Conservation (phyloP, 495 filamentous ascomycete genomes). For the Aspergillus ellipticus region DNA sequence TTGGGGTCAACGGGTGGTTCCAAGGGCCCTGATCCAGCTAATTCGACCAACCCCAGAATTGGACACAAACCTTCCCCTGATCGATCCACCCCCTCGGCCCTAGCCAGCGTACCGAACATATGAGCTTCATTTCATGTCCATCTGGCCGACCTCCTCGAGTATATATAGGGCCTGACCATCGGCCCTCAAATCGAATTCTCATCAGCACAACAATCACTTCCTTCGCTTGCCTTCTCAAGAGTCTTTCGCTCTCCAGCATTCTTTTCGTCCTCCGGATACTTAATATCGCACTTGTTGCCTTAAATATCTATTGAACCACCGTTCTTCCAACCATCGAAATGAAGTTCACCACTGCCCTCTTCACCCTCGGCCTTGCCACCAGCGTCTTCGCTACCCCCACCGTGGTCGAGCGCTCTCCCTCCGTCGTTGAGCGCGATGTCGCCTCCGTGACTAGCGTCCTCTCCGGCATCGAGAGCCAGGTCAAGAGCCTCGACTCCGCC, state of each 20-base stretch:
- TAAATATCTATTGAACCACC: constrained; percentile 9
- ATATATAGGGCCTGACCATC: constrained; percentile 15
- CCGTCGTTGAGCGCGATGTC: constrained; percentile 29
- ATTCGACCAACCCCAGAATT: constrained; percentile 1
- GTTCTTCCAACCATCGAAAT: constrained; percentile 25
- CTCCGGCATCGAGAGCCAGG: constrained; percentile 25
- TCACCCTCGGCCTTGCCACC: constrained; percentile 29
- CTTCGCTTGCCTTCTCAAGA: constrained; percentile 10
- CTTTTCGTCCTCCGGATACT: constrained; percentile 26
- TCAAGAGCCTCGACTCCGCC: constrained; percentile 31
- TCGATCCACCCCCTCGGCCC: constrained; percentile 17
- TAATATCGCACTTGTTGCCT: constrained; percentile 9
- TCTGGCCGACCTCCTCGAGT: background rate
- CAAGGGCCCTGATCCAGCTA: constrained; percentile 1
- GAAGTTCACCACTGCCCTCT: constrained; percentile 35
- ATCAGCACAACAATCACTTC: constrained; percentile 12
- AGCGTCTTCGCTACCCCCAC: constrained; percentile 24
- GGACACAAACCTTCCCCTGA: constrained; percentile 11
- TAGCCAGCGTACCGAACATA: constrained; percentile 8
- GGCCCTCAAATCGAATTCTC: background rate
- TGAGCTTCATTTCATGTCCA: too few species aligned
- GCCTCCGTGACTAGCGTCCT: constrained; percentile 29
- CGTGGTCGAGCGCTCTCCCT: constrained; percentile 13
- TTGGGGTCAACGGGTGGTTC: background rate
- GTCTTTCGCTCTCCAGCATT: constrained; percentile 18